phyloP scores from a whole-genome alignment of 2,329 filamentous ascomycete species.

The Aspergillus jensenii region DNA sequence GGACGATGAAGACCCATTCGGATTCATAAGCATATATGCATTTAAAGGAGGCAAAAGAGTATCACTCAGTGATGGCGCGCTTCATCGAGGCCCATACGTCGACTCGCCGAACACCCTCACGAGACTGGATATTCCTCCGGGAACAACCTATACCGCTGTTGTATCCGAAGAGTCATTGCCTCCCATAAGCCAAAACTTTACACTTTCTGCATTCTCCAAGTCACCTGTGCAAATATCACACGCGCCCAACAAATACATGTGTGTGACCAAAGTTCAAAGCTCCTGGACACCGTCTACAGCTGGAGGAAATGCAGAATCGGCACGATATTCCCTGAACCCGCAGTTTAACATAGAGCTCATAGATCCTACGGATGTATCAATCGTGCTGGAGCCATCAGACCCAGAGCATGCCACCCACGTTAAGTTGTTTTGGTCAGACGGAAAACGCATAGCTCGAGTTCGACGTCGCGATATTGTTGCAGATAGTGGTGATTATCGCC shows the following conservation, averaged over 20 bases:
- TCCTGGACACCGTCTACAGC: slow-evolving; percentile 78
- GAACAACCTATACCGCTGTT: slow-evolving; percentile 61
- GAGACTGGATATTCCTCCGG: slow-evolving; percentile 62
- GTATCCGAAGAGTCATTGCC: slow-evolving; percentile 78
- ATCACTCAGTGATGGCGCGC: slow-evolving; percentile 68
- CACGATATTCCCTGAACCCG: slow-evolving; percentile 80
- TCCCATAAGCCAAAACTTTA: slow-evolving; percentile 75
- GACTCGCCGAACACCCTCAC: slow-evolving; percentile 91
- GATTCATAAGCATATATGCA: slow-evolving; percentile 84
- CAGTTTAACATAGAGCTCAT: slow-evolving; percentile 68
- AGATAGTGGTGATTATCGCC: slow-evolving; percentile 85
- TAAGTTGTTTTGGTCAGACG: slow-evolving; percentile 76
- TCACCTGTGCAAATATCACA: slow-evolving; percentile 59
- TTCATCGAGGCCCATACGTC: slow-evolving; percentile 80
- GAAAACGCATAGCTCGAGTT: slow-evolving; percentile 69
- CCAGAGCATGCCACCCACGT: slow-evolving; percentile 76
- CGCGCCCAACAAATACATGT: slow-evolving; percentile 61
- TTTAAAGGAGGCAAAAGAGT: slow-evolving; percentile 72
- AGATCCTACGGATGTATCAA: slow-evolving; percentile 63
- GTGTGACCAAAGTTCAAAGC: slow-evolving; percentile 60
- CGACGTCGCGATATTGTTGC: slow-evolving; percentile 73
- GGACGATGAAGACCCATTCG: slow-evolving; percentile 53
- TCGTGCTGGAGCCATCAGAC: slow-evolving; percentile 69
- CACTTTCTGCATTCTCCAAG: slow-evolving; percentile 77
- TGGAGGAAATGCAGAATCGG: slow-evolving; percentile 77